A percentile compares a stretch with the other conserved stretches of the same genome.
phyloP scores from a whole-genome alignment of 257 asterid genomes.

The Ilex aquifolium region DNA sequence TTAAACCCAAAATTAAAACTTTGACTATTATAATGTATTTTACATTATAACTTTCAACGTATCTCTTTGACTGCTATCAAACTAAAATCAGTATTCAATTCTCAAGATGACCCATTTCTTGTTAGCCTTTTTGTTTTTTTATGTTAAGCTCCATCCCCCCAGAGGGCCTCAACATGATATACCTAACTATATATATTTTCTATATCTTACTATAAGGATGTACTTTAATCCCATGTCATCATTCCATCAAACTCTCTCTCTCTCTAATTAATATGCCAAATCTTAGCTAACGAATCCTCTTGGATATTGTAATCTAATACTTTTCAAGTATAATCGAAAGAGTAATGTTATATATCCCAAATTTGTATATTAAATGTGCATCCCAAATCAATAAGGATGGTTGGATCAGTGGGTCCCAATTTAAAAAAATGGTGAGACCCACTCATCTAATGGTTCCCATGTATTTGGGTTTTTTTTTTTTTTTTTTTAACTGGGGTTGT shows the following conservation, averaged over 20 bases:
- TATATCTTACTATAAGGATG: background rate
- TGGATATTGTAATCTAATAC: constrained; percentile 5
- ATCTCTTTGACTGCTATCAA: constrained; percentile 36
- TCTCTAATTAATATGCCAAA: constrained; percentile 22
- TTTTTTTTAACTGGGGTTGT: too few species aligned
- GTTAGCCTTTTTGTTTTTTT: constrained; percentile 22
- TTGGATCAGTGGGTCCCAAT: too few species aligned
- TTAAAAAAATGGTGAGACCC: too few species aligned
- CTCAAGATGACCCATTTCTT: constrained; percentile 17
- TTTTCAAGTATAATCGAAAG: too few species aligned
- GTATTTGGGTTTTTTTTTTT: too few species aligned
- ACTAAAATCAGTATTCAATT: constrained; percentile 18
- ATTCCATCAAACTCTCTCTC: constrained; percentile 35
- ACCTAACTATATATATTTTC: too few species aligned
- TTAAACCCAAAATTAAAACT: too few species aligned
- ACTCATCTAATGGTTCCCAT: too few species aligned
- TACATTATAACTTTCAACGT: constrained; percentile 17
- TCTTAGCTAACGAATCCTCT: constrained; percentile 18
- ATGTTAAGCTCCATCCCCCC: constrained; percentile 40
- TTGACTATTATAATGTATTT: background rate
- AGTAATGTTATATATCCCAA: too few species aligned
- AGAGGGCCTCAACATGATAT: background rate
- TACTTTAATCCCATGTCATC: constrained; percentile 40
- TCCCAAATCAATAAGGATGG: too few species aligned
- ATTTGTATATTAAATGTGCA: too few species aligned